Conservation (phyloP, 176 grass and related monocot genomes). For the Avena sativa region DNA sequence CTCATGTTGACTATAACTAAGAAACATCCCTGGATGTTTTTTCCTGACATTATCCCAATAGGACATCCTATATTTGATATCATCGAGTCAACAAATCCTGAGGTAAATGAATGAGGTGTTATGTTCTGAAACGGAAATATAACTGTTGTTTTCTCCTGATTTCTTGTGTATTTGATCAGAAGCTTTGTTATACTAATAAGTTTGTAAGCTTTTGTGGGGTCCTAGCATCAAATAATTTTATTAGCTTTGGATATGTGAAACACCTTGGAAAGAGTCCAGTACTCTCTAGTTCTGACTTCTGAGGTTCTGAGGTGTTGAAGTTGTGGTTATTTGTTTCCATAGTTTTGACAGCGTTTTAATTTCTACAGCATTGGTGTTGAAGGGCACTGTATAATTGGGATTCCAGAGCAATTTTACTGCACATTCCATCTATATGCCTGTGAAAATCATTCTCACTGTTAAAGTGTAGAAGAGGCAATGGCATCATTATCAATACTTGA, state of each 20-base stretch:
- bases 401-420: background rate
- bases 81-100: constrained; percentile 92
- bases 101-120: constrained; percentile 61
- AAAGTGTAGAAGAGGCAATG: background rate
- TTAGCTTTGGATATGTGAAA: background rate
- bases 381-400: background rate
- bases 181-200: background rate
- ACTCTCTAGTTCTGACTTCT: background rate
- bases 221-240: background rate
- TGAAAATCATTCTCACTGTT: background rate
- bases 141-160: background rate
- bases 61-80: constrained; percentile 94
- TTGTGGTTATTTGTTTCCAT: constrained; percentile 9
- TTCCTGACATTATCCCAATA: constrained; percentile 87
- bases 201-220: background rate
- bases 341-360: background rate
- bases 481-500: background rate
- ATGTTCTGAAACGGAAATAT: background rate
- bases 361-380: background rate
- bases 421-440: constrained; percentile 2
- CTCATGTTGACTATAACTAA: constrained; percentile 94
- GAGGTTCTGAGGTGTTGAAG: background rate
- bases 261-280: background rate
- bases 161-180: constrained; percentile 14
- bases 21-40: constrained; percentile 95